Evolutionary conservation across 1,284 basidiomycete species (phyloP).

Genomic region (Pulveroboletus sp.): DNA sequence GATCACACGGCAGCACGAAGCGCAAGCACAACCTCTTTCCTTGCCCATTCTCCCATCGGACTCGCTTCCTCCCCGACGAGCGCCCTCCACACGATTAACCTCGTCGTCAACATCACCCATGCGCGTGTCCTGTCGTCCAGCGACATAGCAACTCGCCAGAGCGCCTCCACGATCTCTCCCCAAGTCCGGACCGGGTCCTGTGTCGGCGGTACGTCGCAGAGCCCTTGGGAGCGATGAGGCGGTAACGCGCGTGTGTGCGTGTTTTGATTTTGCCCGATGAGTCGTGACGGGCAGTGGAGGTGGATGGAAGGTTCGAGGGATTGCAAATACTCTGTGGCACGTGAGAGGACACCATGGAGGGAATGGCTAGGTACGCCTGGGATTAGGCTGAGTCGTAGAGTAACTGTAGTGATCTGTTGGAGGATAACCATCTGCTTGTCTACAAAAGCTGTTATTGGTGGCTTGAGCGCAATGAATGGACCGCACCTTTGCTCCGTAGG

Average conservation of each 20-base stretch:
- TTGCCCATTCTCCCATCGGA: conserved; percentile 51
- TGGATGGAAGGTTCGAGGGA: conserved; percentile 38
- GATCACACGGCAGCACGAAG: conserved; percentile 1
- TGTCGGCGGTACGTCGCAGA: conserved; percentile 39
- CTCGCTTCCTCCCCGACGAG: conserved; percentile 40
- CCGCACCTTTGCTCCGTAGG: conserved; percentile 35
- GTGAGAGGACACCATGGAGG: conserved; percentile 36
- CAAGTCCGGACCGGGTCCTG: conserved; percentile 42
- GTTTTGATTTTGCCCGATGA: neutral
- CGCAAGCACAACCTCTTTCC: conserved; percentile 29
- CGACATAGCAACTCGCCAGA: conserved; percentile 42
- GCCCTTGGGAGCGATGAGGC: conserved; percentile 43
- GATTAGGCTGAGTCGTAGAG: conserved; percentile 25
- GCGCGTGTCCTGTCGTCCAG: conserved; percentile 30
- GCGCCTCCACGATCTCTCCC: conserved; percentile 53
- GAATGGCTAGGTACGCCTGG: neutral
- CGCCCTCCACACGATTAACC: conserved; percentile 58
- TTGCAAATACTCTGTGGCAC: conserved; percentile 39
- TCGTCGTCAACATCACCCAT: conserved; percentile 56
- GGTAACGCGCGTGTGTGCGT: conserved; percentile 13
- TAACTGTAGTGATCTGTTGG: conserved; percentile 15
- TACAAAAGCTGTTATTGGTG: neutral
- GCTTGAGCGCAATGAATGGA: neutral
- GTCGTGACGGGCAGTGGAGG: conserved; percentile 1
- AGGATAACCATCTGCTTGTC: conserved; percentile 27